Evolutionary conservation across 2,329 filamentous ascomycete species (phyloP), one percentile per base, ranked within the genome.

Genomic region (Laburnicola sp.): DNA sequence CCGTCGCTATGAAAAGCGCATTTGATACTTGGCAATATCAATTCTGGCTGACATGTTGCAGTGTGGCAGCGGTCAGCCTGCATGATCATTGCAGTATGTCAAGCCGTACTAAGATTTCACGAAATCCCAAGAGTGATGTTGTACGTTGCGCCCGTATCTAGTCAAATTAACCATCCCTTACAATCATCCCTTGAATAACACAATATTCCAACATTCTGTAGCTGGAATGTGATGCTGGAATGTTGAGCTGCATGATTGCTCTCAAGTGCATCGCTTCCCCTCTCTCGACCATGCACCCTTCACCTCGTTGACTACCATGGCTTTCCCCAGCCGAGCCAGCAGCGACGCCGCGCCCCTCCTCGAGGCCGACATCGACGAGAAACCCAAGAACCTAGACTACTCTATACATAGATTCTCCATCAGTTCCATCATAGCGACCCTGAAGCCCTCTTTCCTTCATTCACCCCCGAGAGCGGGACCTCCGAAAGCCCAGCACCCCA

Each of bases 281-380:
- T 10, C 36, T 3, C 22, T 37, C 16, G 35, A 16, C 5, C 23
- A 22, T 16, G 4, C 9, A 22, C 23, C 35, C 7, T 3, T 22
- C n/a, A 16, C 25, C 26, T 28, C 11, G 16, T 30, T 6, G 9
- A 28, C 38, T 31, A 16, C 9, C 28, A 45, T 45, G 42, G 11
- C 32, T 35, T 22, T 34, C 11, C 32, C 32, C 10, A 34, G 31
- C 23, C 42, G 42, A 28, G 31, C 42, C 32, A 45, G 42, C 41
- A 44, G 22, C 23, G 42, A 45, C 27, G 42, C 22, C n/a, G 32
- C 31, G 8, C 42, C 42, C 23, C 42, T 45, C 6, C 32, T 45
- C 11, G 31, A 45, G 32, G 28, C 6, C 31, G 31, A 35, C 26
- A 9, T 27, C 6, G 31, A 45, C 4, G 10, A 45, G 25, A 45